A percentile compares a stretch with the other conserved stretches of the same genome.
phyloP scores from a whole-genome alignment of 257 asterid species.

The Fraxinus pennsylvanica region DNA sequence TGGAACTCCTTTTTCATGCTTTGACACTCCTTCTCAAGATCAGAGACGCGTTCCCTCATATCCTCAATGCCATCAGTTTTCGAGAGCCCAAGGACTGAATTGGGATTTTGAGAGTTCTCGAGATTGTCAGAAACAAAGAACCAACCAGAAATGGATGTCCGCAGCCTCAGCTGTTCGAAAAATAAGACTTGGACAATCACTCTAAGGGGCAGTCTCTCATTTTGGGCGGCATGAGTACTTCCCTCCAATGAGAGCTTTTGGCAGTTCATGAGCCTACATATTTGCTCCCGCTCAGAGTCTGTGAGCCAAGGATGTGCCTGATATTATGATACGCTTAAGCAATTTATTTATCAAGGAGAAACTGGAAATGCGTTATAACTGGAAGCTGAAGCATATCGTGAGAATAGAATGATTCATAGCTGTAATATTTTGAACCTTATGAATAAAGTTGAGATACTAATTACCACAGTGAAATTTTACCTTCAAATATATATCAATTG shows the following conservation, averaged over 20 bases:
- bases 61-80: constrained; percentile 50
- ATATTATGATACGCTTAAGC: not conserved
- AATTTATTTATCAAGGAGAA: not conserved
- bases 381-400: not conserved
- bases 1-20: constrained; percentile 72
- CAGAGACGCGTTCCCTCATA: constrained; percentile 71
- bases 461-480: constrained; percentile 30
- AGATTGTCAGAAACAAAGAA: constrained; percentile 73
- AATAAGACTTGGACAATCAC: constrained; percentile 84
- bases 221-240: constrained; percentile 89
- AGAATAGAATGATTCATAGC: not conserved
- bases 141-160: constrained; percentile 91
- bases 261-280: constrained; percentile 80
- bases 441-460: not conserved
- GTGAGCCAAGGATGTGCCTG: constrained; percentile 96
- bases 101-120: constrained; percentile 58
- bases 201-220: constrained; percentile 85
- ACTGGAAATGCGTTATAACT: not conserved
- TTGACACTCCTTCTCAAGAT: constrained; percentile 80
- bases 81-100: constrained; percentile 35
- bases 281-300: constrained; percentile 68
- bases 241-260: constrained; percentile 93
- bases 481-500: constrained; percentile 87
- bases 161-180: constrained; percentile 79
- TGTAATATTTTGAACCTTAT: not conserved